Evolutionary conservation across 106 monocot genomes (phyloP), one percentile per base, ranked within the genome.

Genomic region (Dioscorea zingiberensis): DNA sequence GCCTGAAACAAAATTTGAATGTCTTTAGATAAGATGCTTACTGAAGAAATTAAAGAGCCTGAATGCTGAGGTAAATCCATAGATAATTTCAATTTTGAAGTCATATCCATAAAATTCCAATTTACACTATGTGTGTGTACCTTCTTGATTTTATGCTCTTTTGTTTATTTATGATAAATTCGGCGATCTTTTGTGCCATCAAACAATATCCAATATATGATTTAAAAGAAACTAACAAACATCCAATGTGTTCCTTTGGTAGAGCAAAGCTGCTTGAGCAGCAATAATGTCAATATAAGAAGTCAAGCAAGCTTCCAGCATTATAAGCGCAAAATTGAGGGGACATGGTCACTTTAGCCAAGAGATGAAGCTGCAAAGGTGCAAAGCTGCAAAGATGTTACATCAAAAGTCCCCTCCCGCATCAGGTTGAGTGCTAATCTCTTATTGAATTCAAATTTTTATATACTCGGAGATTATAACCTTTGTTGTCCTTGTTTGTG

Each of bases 361-460:
- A 75, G n/a, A 28, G 74, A 86, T 73, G 93, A 94, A 77, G 81
- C 93, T 74, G 80, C 80, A 46, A 94, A 86, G n/a, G 21, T 94
- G 81, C 78, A 94, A 89, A 75, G 89, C 86, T 51, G 83, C 89
- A 89, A 84, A 75, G 81, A 84, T 68, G 64, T 90, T 26, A n/a
- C n/a, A 89, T 94, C 45, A 86, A 81, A 62, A 71, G n/a, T n/a
- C 84, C 84, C 63, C 65, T 94, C 30, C 78, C 65, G 13, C 69
- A 78, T 58, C 81, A 94, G 93, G 93, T 94, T 66, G n/a, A 14
- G 75, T 49, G 14, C 49, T 51, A 16, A 51, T 51, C 13, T 1
- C 19, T 51, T 51, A 51, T 51, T 13, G 6, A 38, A 38, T 38
- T 38, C 38, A 38, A 0, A 38, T n/a, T 38, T 38, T 38, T 38